Base-by-base conservation (phyloP, 1,284 basidiomycete genomes). In the Irpex rosettiformis region DNA sequence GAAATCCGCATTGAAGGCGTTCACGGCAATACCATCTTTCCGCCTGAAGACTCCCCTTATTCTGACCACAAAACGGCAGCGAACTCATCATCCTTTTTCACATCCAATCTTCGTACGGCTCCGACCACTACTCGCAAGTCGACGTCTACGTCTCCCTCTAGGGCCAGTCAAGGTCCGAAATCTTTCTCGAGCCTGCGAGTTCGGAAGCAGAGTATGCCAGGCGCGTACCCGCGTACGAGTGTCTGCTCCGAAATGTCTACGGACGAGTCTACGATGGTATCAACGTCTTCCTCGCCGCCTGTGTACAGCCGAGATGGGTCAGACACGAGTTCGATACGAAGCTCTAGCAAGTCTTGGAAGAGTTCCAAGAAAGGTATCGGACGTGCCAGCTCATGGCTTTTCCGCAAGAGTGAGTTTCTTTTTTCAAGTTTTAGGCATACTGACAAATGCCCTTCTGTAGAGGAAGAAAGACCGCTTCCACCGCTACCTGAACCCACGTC, bases 161-260 rank as follows among this genome's bases (percentile, higher is more conserved):
- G 24, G n/a, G 16, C 43, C 3, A 47, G 37, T 16, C 51, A 33
- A 33, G 40, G 33, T 16, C 40, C 57, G 11, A 28, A 25, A 8
- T 49, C 66, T 69, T 56, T 66, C 67, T 43, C 67, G 66, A 43
- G 64, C 60, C 55, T 67, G n/a, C 60, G 69, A 37, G 60, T 64
- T 18, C 65, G 69, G n/a, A 67, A 65, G 24, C 66, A 69, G 52
- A 72, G 67, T 22, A 63, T 66, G 58, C 64, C 67, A 0, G 68
- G 69, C 16, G 52, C 65, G 10, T 66, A 64, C 40, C 65, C 70
- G 10, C 68, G 72, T 22, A 61, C 67, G 21, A 74, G 73, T 60
- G 57, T 70, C 43, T 70, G 69, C 27, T 73, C 73, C 7, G 67
- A 69, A 52, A 61, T 68, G 62, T 72, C 72, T 1, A 70, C 69